A percentile compares a stretch with the other conserved stretches of the same genome.
These are phyloP conservation scores for Magnolia changhungtana DNA, from an alignment of 164 flowering plant species.

Conservation along the genomic window DNA sequence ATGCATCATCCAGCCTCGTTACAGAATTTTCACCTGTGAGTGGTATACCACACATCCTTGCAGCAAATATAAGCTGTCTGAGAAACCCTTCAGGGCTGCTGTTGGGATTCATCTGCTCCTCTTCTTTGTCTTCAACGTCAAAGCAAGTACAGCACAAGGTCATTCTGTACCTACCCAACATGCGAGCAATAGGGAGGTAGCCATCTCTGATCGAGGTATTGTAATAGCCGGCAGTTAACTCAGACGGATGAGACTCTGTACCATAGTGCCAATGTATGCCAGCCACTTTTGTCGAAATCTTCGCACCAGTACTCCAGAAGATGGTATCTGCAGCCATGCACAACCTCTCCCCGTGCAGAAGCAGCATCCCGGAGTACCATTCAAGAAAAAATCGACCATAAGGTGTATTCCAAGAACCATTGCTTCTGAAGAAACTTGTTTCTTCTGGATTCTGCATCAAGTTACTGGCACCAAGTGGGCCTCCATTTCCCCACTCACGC, in stretches of 20 bases:
- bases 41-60: constrained; percentile 36
- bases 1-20: constrained; percentile 35
- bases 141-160: constrained; percentile 46
- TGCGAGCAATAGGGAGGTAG: constrained; percentile 51
- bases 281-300: constrained; percentile 52
- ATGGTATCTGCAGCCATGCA: constrained; percentile 46
- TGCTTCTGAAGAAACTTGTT: constrained; percentile 42
- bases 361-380: constrained; percentile 69
- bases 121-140: constrained; percentile 52
- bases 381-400: constrained; percentile 64
- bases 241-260: constrained; percentile 55
- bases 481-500: constrained; percentile 59
- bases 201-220: constrained; percentile 59
- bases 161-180: constrained; percentile 59
- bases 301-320: constrained; percentile 42
- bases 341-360: constrained; percentile 63
- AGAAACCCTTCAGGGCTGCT: constrained; percentile 63
- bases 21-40: constrained; percentile 52
- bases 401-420: constrained; percentile 55
- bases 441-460: constrained; percentile 40
- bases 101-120: constrained; percentile 27
- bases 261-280: constrained; percentile 58
- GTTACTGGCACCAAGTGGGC: constrained; percentile 43
- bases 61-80: constrained; percentile 44
- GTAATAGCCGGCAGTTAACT: constrained; percentile 68